Evolutionary conservation across 306 rosid genomes (phyloP).

Genomic region (Trichosanthes cucumerina): DNA sequence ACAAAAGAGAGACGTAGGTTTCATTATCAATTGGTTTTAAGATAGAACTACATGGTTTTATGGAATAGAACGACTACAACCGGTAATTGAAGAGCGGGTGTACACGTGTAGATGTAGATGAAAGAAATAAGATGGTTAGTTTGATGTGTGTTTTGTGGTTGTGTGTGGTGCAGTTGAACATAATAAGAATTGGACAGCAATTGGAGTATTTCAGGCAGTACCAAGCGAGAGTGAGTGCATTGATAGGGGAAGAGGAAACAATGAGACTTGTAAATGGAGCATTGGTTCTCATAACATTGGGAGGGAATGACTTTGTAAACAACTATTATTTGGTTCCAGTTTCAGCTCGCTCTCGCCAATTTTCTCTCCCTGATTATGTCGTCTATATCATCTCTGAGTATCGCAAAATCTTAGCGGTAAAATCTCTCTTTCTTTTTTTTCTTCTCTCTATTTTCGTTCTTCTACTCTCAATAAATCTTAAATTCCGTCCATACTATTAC

Average conservation of each 20-base stretch:
- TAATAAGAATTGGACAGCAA: slow-evolving; percentile 39
- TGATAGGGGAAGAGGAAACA: slow-evolving; percentile 29
- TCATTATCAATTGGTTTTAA: no score
- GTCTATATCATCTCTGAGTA: slow-evolving; percentile 39
- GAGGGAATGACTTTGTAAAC: slow-evolving; percentile 64
- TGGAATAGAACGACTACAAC: no score
- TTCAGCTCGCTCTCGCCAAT: slow-evolving; percentile 43
- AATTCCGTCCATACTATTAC: no score
- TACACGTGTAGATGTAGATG: no score
- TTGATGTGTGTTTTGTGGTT: no score
- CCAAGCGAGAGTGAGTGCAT: slow-evolving; percentile 26
- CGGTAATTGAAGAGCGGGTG: no score
- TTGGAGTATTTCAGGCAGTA: slow-evolving; percentile 30
- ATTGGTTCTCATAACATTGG: slow-evolving; percentile 38
- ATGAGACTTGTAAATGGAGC: slow-evolving; percentile 26
- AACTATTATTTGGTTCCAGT: slow-evolving; percentile 40
- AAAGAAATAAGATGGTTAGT: no score
- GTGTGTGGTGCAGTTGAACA: slow-evolving; percentile 18
- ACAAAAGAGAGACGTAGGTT: no score
- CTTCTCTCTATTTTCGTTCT: no score
- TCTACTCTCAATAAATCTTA: no score
- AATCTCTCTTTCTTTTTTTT: no score
- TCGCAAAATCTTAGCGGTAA: slow-evolving; percentile 34
- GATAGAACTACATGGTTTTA: no score
- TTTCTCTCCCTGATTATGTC: slow-evolving; percentile 33